Base-by-base conservation (phyloP, 805 yeast genomes). In the Candida orba region DNA sequence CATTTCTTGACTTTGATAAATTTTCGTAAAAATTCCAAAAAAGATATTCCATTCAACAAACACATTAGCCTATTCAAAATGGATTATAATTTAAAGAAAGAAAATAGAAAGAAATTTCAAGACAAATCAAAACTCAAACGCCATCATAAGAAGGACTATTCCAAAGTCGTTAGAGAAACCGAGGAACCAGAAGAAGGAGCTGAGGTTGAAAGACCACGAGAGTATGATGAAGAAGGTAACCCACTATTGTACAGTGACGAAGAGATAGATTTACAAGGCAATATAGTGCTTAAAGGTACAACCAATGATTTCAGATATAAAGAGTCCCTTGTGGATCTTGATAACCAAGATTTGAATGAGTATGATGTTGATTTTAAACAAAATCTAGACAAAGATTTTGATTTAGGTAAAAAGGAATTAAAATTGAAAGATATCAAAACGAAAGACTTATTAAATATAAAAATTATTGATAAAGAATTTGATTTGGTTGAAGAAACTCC, bases 41-140 rank as follows among this genome's bases (percentile, higher is more conserved):
- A 10, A 27, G 6, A 10, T 27, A 10, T 27, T 27, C 13, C 30
- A 27, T 13, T 13, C 13, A 27, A 27, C 13, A 27, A 27, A 27
- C 31, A 13, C 10, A 6, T 7, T n/a, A 29, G 14, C 15, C 20
- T 8, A n/a, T n/a, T 31, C 34, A 31, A 31, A 10, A 58, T 58
- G 60, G 58, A 56, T 4, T 56, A 46, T 46, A 48, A 55, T 35
- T 39, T 65, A 27, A 68, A 68, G 55, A 51, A 58, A 33, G 73
- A 67, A 47, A 68, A 68, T 47, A 53, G 72, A 10, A 67, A 64
- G 59, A 66, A 64, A 53, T 68, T 66, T 45, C 68, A 62, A 43
- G 73, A 68, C 43, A 68, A 66, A 47, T 59, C 64, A 27, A 62
- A 59, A 41, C 57, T 66, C 12, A 68, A 68, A 43, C 53, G 65